A percentile compares a stretch with the other conserved stretches of the same genome.
These are phyloP conservation scores for Kregervanrija delftensis DNA, from an alignment of 805 yeast genomes.

Conservation along the genomic window DNA sequence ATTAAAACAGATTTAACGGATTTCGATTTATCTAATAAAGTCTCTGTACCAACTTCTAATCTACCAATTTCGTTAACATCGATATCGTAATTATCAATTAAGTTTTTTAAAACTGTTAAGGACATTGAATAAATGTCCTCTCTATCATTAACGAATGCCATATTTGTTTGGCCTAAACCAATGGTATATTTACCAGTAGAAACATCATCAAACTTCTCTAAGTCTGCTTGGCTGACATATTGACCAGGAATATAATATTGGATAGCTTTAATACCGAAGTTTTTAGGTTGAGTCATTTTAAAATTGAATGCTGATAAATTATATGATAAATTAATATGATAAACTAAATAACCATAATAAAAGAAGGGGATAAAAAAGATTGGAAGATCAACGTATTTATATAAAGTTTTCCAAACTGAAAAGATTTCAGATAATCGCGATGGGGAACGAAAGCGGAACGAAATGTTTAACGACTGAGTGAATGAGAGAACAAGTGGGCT, in stretches of 20 bases:
- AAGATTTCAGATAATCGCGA: no score
- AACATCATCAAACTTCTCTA: conserved; percentile 80
- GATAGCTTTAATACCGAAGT: conserved; percentile 95
- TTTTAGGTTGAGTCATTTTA: conserved; percentile 37
- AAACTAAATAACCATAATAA: no score
- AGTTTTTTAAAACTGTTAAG: conserved; percentile 77
- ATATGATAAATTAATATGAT: no score
- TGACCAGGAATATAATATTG: conserved; percentile 86
- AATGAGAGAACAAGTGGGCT: no score
- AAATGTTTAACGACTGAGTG: no score
- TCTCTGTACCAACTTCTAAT: conserved; percentile 97
- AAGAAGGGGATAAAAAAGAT: no score
- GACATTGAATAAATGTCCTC: conserved; percentile 94
- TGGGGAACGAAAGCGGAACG: no score
- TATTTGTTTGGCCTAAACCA: conserved; percentile 97
- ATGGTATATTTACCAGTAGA: conserved; percentile 95
- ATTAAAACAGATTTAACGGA: conserved; percentile 92
- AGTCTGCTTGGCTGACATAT: conserved; percentile 79
- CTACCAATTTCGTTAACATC: conserved; percentile 83
- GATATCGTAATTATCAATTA: conserved; percentile 74
- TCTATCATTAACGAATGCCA: conserved; percentile 95
- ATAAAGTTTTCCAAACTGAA: no score
- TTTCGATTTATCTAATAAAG: conserved; percentile 92
- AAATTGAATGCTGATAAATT: no score
- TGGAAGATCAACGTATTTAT: no score